These are phyloP conservation scores for Flaveria trinervia DNA, from an alignment of 129 eudicot genomes.

Conservation along the genomic window DNA sequence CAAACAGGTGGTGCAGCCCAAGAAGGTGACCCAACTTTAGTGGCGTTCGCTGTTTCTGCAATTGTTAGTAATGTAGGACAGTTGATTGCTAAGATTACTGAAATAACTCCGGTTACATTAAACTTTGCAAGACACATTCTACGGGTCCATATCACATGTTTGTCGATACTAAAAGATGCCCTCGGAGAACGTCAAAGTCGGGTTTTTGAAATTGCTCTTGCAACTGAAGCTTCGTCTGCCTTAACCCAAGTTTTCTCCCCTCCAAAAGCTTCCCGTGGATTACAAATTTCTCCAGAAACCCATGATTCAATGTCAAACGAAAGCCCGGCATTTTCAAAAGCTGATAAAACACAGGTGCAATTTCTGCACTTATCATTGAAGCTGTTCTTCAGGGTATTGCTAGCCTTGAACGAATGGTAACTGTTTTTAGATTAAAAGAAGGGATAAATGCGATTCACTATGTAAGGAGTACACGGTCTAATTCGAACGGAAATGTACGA, in stretches of 20 bases:
- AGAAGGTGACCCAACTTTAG: constrained; percentile 97
- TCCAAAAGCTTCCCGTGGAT: constrained; percentile 69
- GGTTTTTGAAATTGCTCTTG: constrained; percentile 97
- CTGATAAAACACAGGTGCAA: constrained; percentile 67
- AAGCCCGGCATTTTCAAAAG: constrained; percentile 46
- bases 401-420: constrained; percentile 86
- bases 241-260: constrained; percentile 70
- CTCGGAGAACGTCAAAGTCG: constrained; percentile 98
- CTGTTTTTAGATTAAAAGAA: constrained; percentile 77
- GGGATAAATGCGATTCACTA: constrained; percentile 81
- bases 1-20: constrained; percentile 99
- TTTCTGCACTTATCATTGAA: constrained; percentile 83
- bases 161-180: constrained; percentile 79
- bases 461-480: constrained; percentile 69
- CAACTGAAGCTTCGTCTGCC: constrained; percentile 88
- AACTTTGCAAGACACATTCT: constrained; percentile 59
- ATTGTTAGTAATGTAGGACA: constrained; percentile 74
- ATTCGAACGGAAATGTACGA: constrained; percentile 75
- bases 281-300: constrained; percentile 69
- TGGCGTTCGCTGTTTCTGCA: constrained; percentile 91
- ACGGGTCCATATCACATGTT: constrained; percentile 66
- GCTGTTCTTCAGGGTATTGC: constrained; percentile 86
- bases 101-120: constrained; percentile 46
- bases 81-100: constrained; percentile 77
- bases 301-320: constrained; percentile 61